Percentiles rank a stretch among this genome's conserved stretches.
These are phyloP conservation scores for Calycina herbarum DNA, from an alignment of 2,329 filamentous ascomycete species.

Conservation along the genomic window DNA sequence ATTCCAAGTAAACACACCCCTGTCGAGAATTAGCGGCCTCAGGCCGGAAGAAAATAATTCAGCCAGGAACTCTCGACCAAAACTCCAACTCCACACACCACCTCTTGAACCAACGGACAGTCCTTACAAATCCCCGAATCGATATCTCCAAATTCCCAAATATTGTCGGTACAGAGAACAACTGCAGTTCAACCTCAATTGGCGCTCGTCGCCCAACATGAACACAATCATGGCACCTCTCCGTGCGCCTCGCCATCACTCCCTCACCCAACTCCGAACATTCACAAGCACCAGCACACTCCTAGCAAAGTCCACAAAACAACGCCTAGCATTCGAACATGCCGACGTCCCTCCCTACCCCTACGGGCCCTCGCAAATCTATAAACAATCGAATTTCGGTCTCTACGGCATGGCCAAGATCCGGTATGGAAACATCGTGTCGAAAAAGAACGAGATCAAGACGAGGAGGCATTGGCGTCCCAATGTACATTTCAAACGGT, in stretches of 20 bases:
- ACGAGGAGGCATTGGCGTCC: slow-evolving; percentile 72
- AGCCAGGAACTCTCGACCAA: not conserved
- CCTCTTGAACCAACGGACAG: not conserved
- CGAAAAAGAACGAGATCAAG: slow-evolving; percentile 66
- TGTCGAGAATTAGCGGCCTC: not conserved
- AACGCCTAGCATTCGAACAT: slow-evolving; percentile 38
- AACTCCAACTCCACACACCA: not conserved
- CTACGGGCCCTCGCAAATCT: slow-evolving; percentile 66
- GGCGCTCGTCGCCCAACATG: slow-evolving; percentile 5
- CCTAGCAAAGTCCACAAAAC: slow-evolving; percentile 39
- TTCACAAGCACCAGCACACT: slow-evolving; percentile 36
- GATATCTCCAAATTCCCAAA: not conserved
- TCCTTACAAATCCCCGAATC: not conserved
- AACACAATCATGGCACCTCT: slow-evolving; percentile 28
- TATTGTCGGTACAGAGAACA: not conserved
- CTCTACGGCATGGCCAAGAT: slow-evolving; percentile 71
- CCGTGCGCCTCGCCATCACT: slow-evolving; percentile 28
- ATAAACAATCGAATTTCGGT: slow-evolving; percentile 78
- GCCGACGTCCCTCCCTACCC: slow-evolving; percentile 62
- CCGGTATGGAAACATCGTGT: slow-evolving; percentile 78
- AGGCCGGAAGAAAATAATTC: slow-evolving; percentile 1
- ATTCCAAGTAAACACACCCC: too few species aligned
- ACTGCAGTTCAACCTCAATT: not conserved
- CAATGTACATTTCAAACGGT: slow-evolving; percentile 63
- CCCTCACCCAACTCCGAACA: slow-evolving; percentile 32